Conservation (phyloP, 805 yeast genomes). For the Saturnispora besseyi region DNA sequence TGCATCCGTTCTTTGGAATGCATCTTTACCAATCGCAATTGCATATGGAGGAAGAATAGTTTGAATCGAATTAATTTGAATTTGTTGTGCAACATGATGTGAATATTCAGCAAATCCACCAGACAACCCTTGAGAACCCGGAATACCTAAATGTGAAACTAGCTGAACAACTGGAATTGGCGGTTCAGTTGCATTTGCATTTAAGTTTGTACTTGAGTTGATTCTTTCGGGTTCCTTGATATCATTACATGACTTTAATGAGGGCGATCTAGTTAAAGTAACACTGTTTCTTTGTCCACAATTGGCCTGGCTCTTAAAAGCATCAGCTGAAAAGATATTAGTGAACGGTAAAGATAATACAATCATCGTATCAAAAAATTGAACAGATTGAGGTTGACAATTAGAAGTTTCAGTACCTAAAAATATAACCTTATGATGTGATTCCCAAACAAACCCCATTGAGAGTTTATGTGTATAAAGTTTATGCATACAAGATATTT, state of each 20-base stretch:
- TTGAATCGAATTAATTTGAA: constrained; percentile 53
- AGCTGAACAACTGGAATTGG: not conserved
- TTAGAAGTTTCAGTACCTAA: constrained; percentile 37
- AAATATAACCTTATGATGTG: constrained; percentile 63
- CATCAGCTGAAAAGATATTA: constrained; percentile 29
- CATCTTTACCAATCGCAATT: constrained; percentile 66
- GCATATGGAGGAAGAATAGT: constrained; percentile 73
- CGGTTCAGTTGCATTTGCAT: not conserved
- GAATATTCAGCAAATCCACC: constrained; percentile 61
- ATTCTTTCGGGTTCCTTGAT: not conserved
- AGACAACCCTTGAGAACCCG: constrained; percentile 6
- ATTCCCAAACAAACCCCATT: constrained; percentile 66
- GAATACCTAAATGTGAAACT: not conserved
- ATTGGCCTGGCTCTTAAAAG: not conserved
- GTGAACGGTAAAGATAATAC: constrained; percentile 47
- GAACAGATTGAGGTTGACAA: constrained; percentile 36
- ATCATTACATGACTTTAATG: not conserved
- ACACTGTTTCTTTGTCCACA: not conserved
- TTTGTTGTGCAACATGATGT: constrained; percentile 64
- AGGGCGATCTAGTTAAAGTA: not conserved
- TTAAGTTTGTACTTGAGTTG: not conserved
- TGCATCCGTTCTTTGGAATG: constrained; percentile 55
- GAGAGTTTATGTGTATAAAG: constrained; percentile 51
- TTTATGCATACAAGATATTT: constrained; percentile 44
- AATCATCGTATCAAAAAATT: constrained; percentile 39